Evolutionary conservation across 2,329 filamentous ascomycete species (phyloP), one percentile per base, ranked within the genome.

Genomic region (Epichloe amarillans): DNA sequence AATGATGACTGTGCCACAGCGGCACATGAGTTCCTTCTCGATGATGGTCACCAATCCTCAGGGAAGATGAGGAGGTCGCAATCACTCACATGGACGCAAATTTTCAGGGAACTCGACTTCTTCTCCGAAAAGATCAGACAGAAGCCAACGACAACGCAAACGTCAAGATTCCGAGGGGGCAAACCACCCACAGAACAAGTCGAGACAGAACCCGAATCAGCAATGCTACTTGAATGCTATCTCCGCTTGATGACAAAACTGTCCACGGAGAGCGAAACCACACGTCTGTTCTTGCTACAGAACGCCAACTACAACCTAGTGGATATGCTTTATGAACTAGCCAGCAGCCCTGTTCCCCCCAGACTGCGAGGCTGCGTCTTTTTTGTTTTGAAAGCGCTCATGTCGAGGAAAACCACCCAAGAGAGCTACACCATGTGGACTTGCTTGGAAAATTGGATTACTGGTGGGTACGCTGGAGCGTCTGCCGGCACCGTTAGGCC

Each of bases 171-270:
- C 59, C 75, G 82, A 54, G 65, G 75, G 50, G 75, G 77, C 45
- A 84, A 87, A 63, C 71, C 79, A 44, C 72, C 78, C 42, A 72
- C 72, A 17, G 82, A 85, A 43, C 77, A 84, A 53, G 82, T 88
- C 53, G 89, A 95, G 63, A 75, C 77, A 30, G 91, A 96, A 62
- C 87, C 89, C 4, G 94, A 98, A 65, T 94, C 88, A 40, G 83
- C 85, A n/a, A 86, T 95, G 68, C 96, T 98, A 88, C 75, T 98
- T 30, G 89, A 96, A 62, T 91, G 88, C 58, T 97, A 97, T 64
- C 74, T 98, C 49, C 82, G 91, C 33, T 76, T 98, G 5, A 86
- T 95, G 59, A 81, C 88, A 3, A 88, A 94, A 64, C 72, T 98
- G 10, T 83, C 84, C 54, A 75, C 77, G 21, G 82, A 91, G 62